A percentile compares a stretch with the other conserved stretches of the same genome.
Evolutionary conservation across 495 filamentous ascomycete species (phyloP).

Genomic region (Trichoderma reesei): DNA sequence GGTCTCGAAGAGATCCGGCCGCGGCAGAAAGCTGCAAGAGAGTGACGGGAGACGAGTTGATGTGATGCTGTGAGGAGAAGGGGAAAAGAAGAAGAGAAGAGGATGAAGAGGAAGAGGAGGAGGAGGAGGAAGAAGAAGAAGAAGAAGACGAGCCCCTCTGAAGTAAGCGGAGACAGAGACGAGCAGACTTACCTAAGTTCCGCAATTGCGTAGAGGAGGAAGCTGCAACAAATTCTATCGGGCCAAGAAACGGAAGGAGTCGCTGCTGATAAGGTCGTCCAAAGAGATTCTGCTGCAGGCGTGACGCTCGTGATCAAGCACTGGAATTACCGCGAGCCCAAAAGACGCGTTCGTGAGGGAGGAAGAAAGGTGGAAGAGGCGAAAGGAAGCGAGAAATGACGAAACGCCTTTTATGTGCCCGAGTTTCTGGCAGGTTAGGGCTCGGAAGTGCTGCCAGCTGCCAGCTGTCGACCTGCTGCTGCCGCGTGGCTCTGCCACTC

Average conservation of each 20-base stretch:
- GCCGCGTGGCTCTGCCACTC: not conserved
- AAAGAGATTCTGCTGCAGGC: not conserved
- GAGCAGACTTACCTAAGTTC: slow-evolving; percentile 1
- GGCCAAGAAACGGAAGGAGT: not conserved
- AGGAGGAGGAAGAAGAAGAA: slow-evolving; percentile 16
- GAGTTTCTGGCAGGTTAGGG: not conserved
- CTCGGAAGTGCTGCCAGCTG: not conserved
- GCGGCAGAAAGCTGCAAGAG: slow-evolving; percentile 28
- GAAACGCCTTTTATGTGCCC: not conserved
- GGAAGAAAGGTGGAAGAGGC: not conserved
- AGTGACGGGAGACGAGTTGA: slow-evolving; percentile 19
- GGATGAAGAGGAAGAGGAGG: slow-evolving; percentile 25
- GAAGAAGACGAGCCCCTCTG: slow-evolving; percentile 14
- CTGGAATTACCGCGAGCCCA: not conserved
- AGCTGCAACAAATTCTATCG: not conserved
- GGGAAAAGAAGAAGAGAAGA: slow-evolving; percentile 32
- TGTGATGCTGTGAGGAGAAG: slow-evolving; percentile 42
- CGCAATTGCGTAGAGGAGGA: not conserved
- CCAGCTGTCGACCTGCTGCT: not conserved
- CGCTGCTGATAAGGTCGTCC: not conserved
- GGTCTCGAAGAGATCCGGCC: slow-evolving; percentile 25
- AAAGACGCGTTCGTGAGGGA: not conserved
- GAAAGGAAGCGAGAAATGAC: slow-evolving; percentile 7
- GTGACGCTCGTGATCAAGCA: not conserved
- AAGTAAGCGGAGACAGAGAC: slow-evolving; percentile 11